phyloP scores from a whole-genome alignment of 2,329 filamentous ascomycete genomes.

The Penicillium glabrum region DNA sequence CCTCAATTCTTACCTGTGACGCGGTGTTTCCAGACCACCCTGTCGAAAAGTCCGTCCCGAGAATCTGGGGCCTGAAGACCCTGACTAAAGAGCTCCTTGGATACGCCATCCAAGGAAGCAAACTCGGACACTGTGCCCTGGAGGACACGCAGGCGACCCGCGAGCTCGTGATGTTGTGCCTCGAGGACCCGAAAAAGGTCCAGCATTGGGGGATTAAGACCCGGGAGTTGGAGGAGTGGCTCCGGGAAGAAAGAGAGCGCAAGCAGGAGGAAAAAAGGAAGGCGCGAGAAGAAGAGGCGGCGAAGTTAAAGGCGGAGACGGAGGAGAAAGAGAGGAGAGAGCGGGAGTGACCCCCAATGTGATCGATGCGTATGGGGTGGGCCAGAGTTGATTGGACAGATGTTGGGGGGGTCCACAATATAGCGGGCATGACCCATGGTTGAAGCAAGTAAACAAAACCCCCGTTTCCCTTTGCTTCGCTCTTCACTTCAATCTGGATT shows the following conservation, averaged over 20 bases:
- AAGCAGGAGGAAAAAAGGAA: not conserved
- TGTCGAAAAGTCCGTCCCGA: not conserved
- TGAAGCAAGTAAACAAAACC: too few species aligned
- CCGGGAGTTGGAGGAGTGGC: slow-evolving; percentile 1
- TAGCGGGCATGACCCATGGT: too few species aligned
- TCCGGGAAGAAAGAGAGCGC: not conserved
- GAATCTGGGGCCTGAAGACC: slow-evolving; percentile 38
- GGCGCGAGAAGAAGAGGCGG: not conserved
- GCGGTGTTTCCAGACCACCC: slow-evolving; percentile 19
- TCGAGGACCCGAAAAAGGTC: slow-evolving; percentile 41
- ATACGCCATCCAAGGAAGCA: slow-evolving; percentile 35
- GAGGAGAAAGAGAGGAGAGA: not conserved
- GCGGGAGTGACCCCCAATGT: not conserved
- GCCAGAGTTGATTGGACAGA: too few species aligned
- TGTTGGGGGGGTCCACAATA: too few species aligned
- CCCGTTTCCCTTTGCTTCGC: too few species aligned
- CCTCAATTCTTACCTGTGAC: slow-evolving; percentile 42
- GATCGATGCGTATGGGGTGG: too few species aligned
- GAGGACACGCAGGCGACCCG: slow-evolving; percentile 53
- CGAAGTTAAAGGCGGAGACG: not conserved
- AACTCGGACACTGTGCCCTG: slow-evolving; percentile 48
- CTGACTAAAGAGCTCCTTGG: slow-evolving; percentile 38
- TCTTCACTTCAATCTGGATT: too few species aligned
- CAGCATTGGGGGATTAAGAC: slow-evolving; percentile 31
- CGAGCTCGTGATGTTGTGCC: slow-evolving; percentile 50